A percentile compares a stretch with the other conserved stretches of the same genome.
Evolutionary conservation across 1,139 yeast species (phyloP).

Genomic region (Hyphopichia buzzinii): DNA sequence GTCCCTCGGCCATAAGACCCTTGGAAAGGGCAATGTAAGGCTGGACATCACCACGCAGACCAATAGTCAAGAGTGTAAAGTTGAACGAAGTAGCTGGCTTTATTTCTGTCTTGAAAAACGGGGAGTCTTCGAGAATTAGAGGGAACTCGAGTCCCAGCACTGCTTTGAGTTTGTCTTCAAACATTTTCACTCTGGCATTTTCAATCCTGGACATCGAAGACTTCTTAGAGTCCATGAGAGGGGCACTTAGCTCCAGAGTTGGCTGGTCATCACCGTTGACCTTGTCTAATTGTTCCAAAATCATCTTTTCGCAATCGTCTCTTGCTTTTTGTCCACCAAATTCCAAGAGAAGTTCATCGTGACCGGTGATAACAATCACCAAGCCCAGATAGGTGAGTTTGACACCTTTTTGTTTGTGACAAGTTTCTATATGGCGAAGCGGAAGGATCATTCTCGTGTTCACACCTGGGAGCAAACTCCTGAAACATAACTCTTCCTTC

Average conservation of each 20-base stretch:
- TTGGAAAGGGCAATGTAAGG: constrained; percentile 90
- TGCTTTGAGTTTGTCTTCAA: constrained; percentile 59
- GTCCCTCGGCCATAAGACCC: constrained; percentile 78
- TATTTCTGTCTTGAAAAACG: constrained; percentile 51
- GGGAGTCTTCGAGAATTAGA: constrained; percentile 63
- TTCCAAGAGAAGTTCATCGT: constrained; percentile 74
- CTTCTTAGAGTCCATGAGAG: constrained; percentile 10
- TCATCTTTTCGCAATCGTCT: constrained; percentile 66
- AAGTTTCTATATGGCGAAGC: constrained; percentile 63
- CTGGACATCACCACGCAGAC: constrained; percentile 95
- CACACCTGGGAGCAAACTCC: constrained; percentile 78
- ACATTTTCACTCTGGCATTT: constrained; percentile 55
- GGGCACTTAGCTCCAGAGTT: constrained; percentile 9
- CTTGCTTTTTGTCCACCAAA: constrained; percentile 65
- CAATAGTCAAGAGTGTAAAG: constrained; percentile 80
- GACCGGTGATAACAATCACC: constrained; percentile 65
- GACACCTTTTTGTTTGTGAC: constrained; percentile 58
- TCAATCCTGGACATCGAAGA: constrained; percentile 27
- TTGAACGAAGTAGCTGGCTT: constrained; percentile 53
- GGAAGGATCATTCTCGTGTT: constrained; percentile 86
- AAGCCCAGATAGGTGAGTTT: constrained; percentile 58
- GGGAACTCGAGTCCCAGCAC: constrained; percentile 68
- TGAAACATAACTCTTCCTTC: constrained; percentile 63
- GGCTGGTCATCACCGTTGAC: constrained; percentile 15
- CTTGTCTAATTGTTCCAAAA: constrained; percentile 50